Evolutionary conservation across 169 alveolate species (phyloP).

Genomic region (Eimeria praecox): DNA sequence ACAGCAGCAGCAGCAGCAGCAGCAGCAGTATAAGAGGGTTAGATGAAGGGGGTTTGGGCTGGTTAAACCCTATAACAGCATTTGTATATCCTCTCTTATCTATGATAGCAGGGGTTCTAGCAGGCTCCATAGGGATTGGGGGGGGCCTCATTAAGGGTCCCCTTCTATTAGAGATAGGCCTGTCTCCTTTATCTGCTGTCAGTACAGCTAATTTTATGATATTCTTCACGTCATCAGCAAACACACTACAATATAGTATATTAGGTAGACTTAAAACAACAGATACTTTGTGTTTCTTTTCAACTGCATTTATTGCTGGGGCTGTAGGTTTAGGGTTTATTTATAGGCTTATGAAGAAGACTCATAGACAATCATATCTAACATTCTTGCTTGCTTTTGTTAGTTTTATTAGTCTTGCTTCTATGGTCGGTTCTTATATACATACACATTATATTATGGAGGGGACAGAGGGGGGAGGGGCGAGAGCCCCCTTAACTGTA

Average conservation of each 20-base stretch:
- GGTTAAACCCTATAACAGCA: constrained; percentile 69
- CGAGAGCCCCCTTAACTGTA: constrained; percentile 37
- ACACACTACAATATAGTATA: constrained; percentile 72
- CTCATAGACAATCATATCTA: constrained; percentile 69
- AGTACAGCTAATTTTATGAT: constrained; percentile 83
- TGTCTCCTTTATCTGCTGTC: constrained; percentile 77
- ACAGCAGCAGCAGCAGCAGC: too few species aligned
- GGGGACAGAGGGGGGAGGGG: neutral
- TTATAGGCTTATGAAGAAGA: constrained; percentile 5
- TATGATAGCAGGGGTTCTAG: constrained; percentile 76
- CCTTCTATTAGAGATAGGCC: constrained; percentile 79
- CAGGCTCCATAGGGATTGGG: constrained; percentile 80
- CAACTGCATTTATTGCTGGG: constrained; percentile 70
- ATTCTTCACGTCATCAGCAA: constrained; percentile 79
- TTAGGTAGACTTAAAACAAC: constrained; percentile 68
- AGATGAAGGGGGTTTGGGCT: constrained; percentile 73
- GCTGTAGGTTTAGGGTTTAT: constrained; percentile 74
- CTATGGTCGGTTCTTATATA: constrained; percentile 72
- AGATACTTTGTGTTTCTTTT: constrained; percentile 43
- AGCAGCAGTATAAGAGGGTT: constrained; percentile 27
- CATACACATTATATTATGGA: constrained; percentile 18
- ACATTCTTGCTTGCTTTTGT: constrained; percentile 75
- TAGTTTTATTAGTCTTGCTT: constrained; percentile 36
- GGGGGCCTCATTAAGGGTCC: constrained; percentile 83
- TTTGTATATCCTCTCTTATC: constrained; percentile 74